These are phyloP conservation scores for Fusarium agapanthi DNA, from an alignment of 2,329 filamentous ascomycete species.

Conservation along the genomic window DNA sequence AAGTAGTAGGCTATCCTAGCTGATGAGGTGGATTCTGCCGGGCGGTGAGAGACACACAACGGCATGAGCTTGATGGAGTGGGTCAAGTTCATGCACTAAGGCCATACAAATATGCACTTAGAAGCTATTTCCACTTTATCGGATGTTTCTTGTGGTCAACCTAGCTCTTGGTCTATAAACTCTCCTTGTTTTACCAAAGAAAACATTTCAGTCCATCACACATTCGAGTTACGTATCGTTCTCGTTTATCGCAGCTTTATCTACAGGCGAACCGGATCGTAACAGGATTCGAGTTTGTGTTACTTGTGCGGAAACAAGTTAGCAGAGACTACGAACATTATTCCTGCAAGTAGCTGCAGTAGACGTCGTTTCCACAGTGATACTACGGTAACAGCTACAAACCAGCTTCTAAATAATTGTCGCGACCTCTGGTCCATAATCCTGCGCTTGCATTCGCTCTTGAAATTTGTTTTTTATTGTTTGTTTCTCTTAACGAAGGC, in stretches of 20 bases:
- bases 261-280: slow-evolving; percentile 10
- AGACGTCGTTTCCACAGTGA: slow-evolving; percentile 40
- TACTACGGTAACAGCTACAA: slow-evolving; percentile 40
- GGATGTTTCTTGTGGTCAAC: slow-evolving; percentile 35
- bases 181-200: slow-evolving; percentile 36
- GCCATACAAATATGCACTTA: slow-evolving; percentile 38
- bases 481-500: not conserved
- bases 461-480: not conserved
- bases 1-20: slow-evolving; percentile 40
- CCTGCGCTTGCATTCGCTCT: not conserved
- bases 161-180: slow-evolving; percentile 37
- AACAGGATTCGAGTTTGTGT: slow-evolving; percentile 5
- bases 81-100: slow-evolving; percentile 32
- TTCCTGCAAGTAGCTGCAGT: slow-evolving; percentile 44
- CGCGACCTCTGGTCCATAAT: slow-evolving; percentile 9
- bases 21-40: slow-evolving; percentile 48
- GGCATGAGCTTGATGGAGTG: slow-evolving; percentile 13
- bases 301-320: slow-evolving; percentile 14
- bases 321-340: slow-evolving; percentile 31
- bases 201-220: slow-evolving; percentile 35
- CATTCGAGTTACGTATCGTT: slow-evolving; percentile 29
- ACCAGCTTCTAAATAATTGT: slow-evolving; percentile 34
- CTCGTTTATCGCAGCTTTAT: slow-evolving; percentile 17
- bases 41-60: slow-evolving; percentile 43
- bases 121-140: slow-evolving; percentile 29